Percentiles rank a stretch among this genome's conserved stretches.
These are phyloP conservation scores for Podospora pseudocomata DNA, from an alignment of 495 filamentous ascomycete genomes.

Conservation along the genomic window DNA sequence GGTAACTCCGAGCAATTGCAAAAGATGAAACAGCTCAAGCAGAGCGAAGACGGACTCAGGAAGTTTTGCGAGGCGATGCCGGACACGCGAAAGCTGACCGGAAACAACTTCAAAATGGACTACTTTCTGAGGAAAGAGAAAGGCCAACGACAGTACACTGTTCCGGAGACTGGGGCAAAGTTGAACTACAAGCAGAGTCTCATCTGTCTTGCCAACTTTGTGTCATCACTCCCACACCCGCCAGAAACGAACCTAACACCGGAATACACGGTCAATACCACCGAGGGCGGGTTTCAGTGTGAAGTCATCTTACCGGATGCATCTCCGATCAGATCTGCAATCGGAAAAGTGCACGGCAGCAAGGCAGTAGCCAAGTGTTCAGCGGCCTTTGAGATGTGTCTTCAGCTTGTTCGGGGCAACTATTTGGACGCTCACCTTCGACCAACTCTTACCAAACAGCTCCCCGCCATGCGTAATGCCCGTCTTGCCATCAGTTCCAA, in stretches of 20 bases:
- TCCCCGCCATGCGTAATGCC: slow-evolving; percentile 87
- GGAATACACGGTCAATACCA: slow-evolving; percentile 58
- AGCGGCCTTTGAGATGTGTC: slow-evolving; percentile 82
- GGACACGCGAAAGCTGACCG: slow-evolving; percentile 66
- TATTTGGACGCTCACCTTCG: slow-evolving; percentile 70
- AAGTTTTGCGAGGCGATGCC: slow-evolving; percentile 73
- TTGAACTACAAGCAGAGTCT: slow-evolving; percentile 74
- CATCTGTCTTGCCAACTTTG: slow-evolving; percentile 55
- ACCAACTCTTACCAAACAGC: slow-evolving; percentile 66
- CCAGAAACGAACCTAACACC: slow-evolving; percentile 52
- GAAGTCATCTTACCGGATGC: slow-evolving; percentile 77
- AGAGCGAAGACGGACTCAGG: slow-evolving; percentile 57
- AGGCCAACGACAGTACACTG: slow-evolving; percentile 55
- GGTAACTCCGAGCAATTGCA: slow-evolving; percentile 58
- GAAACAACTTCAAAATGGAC: slow-evolving; percentile 56
- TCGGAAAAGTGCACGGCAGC: slow-evolving; percentile 56
- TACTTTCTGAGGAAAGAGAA: slow-evolving; percentile 53
- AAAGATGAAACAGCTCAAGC: slow-evolving; percentile 54
- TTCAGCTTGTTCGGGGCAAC: slow-evolving; percentile 60
- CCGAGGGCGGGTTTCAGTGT: slow-evolving; percentile 64
- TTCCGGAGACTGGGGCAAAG: slow-evolving; percentile 69
- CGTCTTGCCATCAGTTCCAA: slow-evolving; percentile 77
- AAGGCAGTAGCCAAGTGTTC: slow-evolving; percentile 84
- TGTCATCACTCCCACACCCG: slow-evolving; percentile 57
- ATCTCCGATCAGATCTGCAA: slow-evolving; percentile 65